These are phyloP conservation scores for Chrysoporthe puriensis DNA, from an alignment of 2,329 filamentous ascomycete species.

Conservation along the genomic window DNA sequence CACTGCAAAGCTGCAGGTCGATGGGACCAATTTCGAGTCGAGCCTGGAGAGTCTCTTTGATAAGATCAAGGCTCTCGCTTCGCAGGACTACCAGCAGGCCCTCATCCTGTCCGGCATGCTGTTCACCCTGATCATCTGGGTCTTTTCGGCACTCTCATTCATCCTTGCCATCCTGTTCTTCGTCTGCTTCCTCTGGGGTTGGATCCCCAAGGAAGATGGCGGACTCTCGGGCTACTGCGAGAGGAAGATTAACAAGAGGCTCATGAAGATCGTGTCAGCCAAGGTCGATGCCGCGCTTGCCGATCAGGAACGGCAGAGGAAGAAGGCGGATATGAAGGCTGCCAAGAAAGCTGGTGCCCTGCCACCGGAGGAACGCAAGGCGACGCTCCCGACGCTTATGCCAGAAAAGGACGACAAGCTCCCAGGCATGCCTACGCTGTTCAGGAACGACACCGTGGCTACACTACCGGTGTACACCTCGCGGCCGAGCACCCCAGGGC, in stretches of 20 bases:
- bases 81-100: slow-evolving; percentile 76
- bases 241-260: slow-evolving; percentile 84
- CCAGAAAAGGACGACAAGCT: slow-evolving; percentile 53
- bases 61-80: slow-evolving; percentile 75
- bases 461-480: slow-evolving; percentile 68
- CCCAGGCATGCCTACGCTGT: slow-evolving; percentile 61
- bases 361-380: slow-evolving; percentile 55
- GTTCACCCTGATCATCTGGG: slow-evolving; percentile 89
- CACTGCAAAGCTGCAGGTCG: slow-evolving; percentile 70
- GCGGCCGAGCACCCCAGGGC: slow-evolving; percentile 56
- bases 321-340: slow-evolving; percentile 53
- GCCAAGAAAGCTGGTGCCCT: slow-evolving; percentile 61
- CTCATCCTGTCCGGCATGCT: slow-evolving; percentile 88
- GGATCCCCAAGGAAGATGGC: slow-evolving; percentile 81
- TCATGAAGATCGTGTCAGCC: slow-evolving; percentile 80
- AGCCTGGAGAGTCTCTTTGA: slow-evolving; percentile 77
- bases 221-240: slow-evolving; percentile 84
- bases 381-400: slow-evolving; percentile 64
- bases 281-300: slow-evolving; percentile 90
- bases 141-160: slow-evolving; percentile 76
- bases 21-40: slow-evolving; percentile 58
- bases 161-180: slow-evolving; percentile 79
- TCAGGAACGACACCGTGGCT: slow-evolving; percentile 61
- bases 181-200: slow-evolving; percentile 87
- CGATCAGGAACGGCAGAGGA: slow-evolving; percentile 69